Conservation (phyloP, 1,139 yeast species). For the Geotrichum fermentans region DNA sequence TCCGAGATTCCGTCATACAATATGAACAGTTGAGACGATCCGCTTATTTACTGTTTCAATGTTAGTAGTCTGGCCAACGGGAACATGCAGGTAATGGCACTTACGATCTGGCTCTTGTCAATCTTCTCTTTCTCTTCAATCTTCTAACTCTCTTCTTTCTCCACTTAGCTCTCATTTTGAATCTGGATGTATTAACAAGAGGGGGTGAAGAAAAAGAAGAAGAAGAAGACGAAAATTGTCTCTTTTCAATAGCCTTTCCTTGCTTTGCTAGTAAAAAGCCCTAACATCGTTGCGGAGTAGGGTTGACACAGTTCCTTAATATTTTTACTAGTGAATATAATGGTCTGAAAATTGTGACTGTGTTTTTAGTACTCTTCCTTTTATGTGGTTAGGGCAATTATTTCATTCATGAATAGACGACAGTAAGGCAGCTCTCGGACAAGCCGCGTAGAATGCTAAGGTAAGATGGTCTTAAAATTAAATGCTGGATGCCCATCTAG, state of each 20-base stretch:
- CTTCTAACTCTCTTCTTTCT: constrained; percentile 99
- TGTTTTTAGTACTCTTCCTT: constrained; percentile 1
- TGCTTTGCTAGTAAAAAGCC: background rate
- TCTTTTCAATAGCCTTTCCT: constrained; percentile 12
- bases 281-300: background rate
- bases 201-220: constrained; percentile 12
- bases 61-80: background rate
- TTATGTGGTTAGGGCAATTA: constrained; percentile 2
- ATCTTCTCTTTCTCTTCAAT: constrained; percentile 99
- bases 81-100: constrained; percentile 10
- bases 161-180: constrained; percentile 49
- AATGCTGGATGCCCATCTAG: no score
- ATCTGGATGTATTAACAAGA: constrained; percentile 13
- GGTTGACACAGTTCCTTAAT: background rate
- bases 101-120: constrained; percentile 90
- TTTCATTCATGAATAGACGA: background rate
- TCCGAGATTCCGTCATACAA: constrained; percentile 6
- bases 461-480: no score
- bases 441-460: no score
- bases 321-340: background rate
- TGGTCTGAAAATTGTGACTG: constrained; percentile 3
- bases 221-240: constrained; percentile 5
- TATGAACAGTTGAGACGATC: constrained; percentile 8
- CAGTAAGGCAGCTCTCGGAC: no score
- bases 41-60: constrained; percentile 15